Evolutionary conservation across 75 land plant species (phyloP).

Genomic region (Ceratopteris richardii): DNA sequence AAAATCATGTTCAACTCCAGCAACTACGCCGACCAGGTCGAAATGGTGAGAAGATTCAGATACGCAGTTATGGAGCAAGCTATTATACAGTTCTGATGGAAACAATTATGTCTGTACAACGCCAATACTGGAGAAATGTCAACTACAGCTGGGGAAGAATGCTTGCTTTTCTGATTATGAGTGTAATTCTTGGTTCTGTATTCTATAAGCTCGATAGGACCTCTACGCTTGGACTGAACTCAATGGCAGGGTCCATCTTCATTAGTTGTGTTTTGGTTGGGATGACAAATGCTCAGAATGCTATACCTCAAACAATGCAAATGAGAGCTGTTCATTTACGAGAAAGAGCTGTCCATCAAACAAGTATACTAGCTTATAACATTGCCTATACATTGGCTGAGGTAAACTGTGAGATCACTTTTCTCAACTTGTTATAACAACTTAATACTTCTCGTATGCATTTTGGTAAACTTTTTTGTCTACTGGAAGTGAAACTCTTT

Average conservation of each 20-base stretch:
- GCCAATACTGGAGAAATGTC: constrained; percentile 22
- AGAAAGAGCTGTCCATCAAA: constrained; percentile 31
- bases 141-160: constrained; percentile 24
- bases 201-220: constrained; percentile 17
- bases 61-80: constrained; percentile 14
- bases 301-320: constrained; percentile 21
- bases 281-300: constrained; percentile 20
- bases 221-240: constrained; percentile 16
- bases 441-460: not conserved
- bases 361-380: constrained; percentile 26
- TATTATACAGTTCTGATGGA: constrained; percentile 1
- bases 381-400: constrained; percentile 37
- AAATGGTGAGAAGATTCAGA: constrained; percentile 9
- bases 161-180: constrained; percentile 5
- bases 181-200: constrained; percentile 24
- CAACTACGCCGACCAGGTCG: constrained; percentile 15
- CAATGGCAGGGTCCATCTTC: constrained; percentile 11
- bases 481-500: not conserved
- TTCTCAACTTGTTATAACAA: not conserved
- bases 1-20: constrained; percentile 25
- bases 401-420: constrained; percentile 5
- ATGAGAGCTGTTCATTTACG: constrained; percentile 25
- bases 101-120: constrained; percentile 13
- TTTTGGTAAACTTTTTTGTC: not conserved
- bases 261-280: constrained; percentile 18